Evolutionary conservation across 768 basidiomycete species (phyloP).

Genomic region (Lanmaoa pseudosensibilis): DNA sequence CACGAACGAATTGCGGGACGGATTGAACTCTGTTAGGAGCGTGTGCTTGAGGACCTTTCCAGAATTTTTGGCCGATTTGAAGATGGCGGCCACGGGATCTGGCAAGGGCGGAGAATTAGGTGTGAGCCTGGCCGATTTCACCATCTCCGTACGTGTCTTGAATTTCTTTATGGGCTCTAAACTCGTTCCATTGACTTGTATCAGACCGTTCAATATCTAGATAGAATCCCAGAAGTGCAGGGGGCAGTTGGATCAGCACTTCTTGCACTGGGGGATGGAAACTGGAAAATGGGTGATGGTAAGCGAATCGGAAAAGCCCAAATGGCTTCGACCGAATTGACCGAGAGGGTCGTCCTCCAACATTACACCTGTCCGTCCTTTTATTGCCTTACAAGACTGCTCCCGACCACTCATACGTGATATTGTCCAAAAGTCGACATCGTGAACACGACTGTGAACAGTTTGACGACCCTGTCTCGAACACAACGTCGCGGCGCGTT

Average conservation of each 20-base stretch:
- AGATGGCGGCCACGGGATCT: conserved; percentile 51
- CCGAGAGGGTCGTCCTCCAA: conserved; percentile 63
- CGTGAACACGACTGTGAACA: conserved; percentile 61
- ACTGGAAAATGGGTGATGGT: conserved; percentile 91
- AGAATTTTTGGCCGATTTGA: conserved; percentile 78
- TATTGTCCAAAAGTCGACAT: conserved; percentile 59
- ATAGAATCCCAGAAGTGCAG: conserved; percentile 68
- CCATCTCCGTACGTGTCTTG: conserved; percentile 44
- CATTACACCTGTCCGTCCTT: conserved; percentile 67
- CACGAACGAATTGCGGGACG: conserved; percentile 72
- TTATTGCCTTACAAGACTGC: neutral
- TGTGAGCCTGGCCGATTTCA: conserved; percentile 64
- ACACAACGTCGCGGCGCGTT: conserved; percentile 61
- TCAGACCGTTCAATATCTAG: conserved; percentile 68
- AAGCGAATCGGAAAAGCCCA: conserved; percentile 55
- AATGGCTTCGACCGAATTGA: conserved; percentile 45
- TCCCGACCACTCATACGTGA: neutral
- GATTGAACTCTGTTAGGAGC: conserved; percentile 58
- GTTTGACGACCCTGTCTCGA: conserved; percentile 62
- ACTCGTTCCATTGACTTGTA: neutral
- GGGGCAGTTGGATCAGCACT: conserved; percentile 66
- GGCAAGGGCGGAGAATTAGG: conserved; percentile 59
- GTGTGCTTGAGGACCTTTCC: conserved; percentile 82
- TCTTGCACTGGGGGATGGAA: conserved; percentile 76
- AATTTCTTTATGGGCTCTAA: neutral